Percentiles rank a stretch among this genome's conserved stretches.
Conservation (phyloP, 2,329 filamentous ascomycete genomes). For the Hortaea sp. region DNA sequence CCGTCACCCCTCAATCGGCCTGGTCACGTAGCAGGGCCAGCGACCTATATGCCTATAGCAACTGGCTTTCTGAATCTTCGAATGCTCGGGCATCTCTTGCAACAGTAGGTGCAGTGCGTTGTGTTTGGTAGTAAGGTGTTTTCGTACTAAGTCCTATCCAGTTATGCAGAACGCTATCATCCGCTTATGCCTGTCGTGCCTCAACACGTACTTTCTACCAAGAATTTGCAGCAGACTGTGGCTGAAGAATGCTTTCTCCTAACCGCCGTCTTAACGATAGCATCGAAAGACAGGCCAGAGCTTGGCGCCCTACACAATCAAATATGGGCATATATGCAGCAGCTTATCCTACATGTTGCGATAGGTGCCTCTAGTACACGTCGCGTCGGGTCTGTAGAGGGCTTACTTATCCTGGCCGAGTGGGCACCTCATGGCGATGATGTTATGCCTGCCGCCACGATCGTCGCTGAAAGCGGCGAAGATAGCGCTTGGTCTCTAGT, state of each 20-base stretch:
- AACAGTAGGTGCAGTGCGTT: too few species aligned
- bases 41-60: too few species aligned
- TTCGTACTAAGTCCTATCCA: too few species aligned
- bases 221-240: constrained; percentile 18
- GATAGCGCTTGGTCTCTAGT: constrained; percentile 26
- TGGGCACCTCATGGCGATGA: constrained; percentile 23
- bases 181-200: too few species aligned
- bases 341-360: constrained; percentile 21
- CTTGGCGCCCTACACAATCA: constrained; percentile 25
- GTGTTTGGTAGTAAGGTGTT: too few species aligned
- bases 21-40: too few species aligned
- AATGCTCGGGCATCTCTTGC: too few species aligned
- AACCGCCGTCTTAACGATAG: constrained; percentile 24
- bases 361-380: constrained; percentile 19
- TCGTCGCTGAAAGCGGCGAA: constrained; percentile 21
- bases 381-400: constrained; percentile 23
- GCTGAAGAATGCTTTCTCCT: constrained; percentile 22
- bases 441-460: constrained; percentile 18
- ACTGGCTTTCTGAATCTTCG: too few species aligned
- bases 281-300: constrained; percentile 23
- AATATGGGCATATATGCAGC: constrained; percentile 25
- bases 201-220: too few species aligned
- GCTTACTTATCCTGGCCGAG: constrained; percentile 24
- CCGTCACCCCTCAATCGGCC: too few species aligned
- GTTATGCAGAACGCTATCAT: too few species aligned